Conservation (phyloP, 2,329 filamentous ascomycete genomes). For the Aspergillus sp. region DNA sequence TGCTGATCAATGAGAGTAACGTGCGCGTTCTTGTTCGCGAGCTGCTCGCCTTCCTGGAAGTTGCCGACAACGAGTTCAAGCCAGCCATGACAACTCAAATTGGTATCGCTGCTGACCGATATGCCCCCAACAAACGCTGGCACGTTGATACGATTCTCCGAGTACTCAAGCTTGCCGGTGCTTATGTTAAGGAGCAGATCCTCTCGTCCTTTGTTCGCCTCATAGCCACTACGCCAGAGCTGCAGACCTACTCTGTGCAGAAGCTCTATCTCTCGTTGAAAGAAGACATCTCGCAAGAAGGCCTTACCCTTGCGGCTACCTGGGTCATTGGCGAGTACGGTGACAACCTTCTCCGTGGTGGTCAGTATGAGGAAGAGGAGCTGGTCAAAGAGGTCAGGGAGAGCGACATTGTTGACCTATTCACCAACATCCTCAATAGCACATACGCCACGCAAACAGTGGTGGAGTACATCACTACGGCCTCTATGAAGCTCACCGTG, state of each 20-base stretch:
- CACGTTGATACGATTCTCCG: constrained; percentile 97
- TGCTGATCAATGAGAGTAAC: constrained; percentile 94
- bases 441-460: constrained; percentile 89
- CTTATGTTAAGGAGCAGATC: constrained; percentile 97
- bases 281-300: constrained; percentile 97
- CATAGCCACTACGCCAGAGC: constrained; percentile 88
- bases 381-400: constrained; percentile 80
- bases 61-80: constrained; percentile 98
- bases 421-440: constrained; percentile 87
- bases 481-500: constrained; percentile 91
- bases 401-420: constrained; percentile 88
- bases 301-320: constrained; percentile 84
- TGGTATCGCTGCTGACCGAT: constrained; percentile 92
- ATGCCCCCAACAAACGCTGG: constrained; percentile 96
- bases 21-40: constrained; percentile 92
- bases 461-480: constrained; percentile 93
- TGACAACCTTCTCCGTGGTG: constrained; percentile 82
- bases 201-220: constrained; percentile 94
- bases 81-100: constrained; percentile 98
- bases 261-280: constrained; percentile 89
- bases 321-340: constrained; percentile 99
- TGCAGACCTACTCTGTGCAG: constrained; percentile 95
- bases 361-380: constrained; percentile 92
- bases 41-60: constrained; percentile 90
- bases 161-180: constrained; percentile 88